phyloP scores from a whole-genome alignment of 2,329 filamentous ascomycete species.

The Tolypocladium album region DNA sequence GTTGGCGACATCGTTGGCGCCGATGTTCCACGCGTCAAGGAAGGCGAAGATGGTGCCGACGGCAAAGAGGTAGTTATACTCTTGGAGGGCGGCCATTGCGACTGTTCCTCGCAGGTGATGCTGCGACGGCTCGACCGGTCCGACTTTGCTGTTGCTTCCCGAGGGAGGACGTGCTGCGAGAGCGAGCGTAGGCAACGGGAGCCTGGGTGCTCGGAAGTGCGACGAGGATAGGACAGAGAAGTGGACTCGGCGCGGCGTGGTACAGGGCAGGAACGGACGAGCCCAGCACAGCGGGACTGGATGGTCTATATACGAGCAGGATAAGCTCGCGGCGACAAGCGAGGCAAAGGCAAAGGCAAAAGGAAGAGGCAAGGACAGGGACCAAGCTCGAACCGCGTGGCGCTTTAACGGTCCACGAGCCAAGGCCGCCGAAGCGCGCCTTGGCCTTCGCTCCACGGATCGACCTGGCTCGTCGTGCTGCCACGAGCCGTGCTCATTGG shows the following conservation, averaged over 20 bases:
- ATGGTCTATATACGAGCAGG: neutral
- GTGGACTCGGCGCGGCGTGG: too few relatives aligned
- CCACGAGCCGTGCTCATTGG: neutral
- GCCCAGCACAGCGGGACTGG: neutral
- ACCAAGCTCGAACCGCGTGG: neutral
- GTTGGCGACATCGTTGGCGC: slow-evolving; percentile 61
- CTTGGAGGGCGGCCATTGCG: slow-evolving; percentile 19
- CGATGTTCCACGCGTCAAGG: slow-evolving; percentile 54
- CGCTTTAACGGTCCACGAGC: neutral
- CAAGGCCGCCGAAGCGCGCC: neutral
- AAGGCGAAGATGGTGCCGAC: slow-evolving; percentile 55
- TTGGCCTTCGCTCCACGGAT: neutral
- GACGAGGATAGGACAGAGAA: too few relatives aligned
- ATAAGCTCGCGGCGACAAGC: neutral
- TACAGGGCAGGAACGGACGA: neutral
- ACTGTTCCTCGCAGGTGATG: neutral
- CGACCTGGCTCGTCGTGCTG: neutral
- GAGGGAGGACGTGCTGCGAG: neutral
- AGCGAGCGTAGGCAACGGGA: neutral
- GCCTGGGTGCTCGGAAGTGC: neutral
- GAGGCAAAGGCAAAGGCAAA: neutral
- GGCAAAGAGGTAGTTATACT: slow-evolving; percentile 54
- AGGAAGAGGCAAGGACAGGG: neutral
- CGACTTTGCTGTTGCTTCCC: neutral
- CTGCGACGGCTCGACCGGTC: neutral